Evolutionary conservation across 208 protist genomes (phyloP).

Genomic region (Borovskyia barvae): DNA sequence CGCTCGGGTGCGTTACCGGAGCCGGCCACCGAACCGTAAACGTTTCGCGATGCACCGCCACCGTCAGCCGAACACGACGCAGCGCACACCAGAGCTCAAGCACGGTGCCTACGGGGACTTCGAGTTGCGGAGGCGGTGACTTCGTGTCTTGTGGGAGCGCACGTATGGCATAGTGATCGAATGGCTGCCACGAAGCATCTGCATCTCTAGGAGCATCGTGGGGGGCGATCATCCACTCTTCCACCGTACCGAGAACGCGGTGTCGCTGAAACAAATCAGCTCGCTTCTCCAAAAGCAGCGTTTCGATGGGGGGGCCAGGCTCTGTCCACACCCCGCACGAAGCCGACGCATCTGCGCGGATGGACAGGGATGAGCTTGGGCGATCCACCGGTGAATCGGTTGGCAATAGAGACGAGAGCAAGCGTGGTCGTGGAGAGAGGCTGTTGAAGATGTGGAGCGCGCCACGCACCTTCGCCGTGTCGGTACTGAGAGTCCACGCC

Average conservation of each 20-base stretch:
- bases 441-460: slow-evolving; percentile 79
- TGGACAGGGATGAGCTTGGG: neutral
- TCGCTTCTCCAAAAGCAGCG: slow-evolving; percentile 41
- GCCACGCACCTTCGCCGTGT: slow-evolving; percentile 61
- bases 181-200: neutral
- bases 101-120: slow-evolving; percentile 24
- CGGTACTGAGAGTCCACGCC: slow-evolving; percentile 55
- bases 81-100: slow-evolving; percentile 73
- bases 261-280: slow-evolving; percentile 35
- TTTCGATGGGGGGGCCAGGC: slow-evolving; percentile 33
- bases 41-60: slow-evolving; percentile 50
- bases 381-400: neutral
- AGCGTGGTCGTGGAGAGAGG: slow-evolving; percentile 47
- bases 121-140: neutral
- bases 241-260: slow-evolving; percentile 25
- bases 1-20: slow-evolving; percentile 38
- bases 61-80: slow-evolving; percentile 62
- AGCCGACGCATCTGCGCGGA: too few relatives aligned
- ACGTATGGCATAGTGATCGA: neutral
- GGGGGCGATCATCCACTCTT: neutral
- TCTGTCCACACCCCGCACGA: slow-evolving; percentile 13
- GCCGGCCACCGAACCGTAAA: slow-evolving; percentile 87
- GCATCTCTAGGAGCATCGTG: too few relatives aligned
- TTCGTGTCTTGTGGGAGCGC: neutral
- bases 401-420: slow-evolving; percentile 43